Base-by-base conservation (phyloP, 805 yeast species). In the Kurtzmaniella fragi region DNA sequence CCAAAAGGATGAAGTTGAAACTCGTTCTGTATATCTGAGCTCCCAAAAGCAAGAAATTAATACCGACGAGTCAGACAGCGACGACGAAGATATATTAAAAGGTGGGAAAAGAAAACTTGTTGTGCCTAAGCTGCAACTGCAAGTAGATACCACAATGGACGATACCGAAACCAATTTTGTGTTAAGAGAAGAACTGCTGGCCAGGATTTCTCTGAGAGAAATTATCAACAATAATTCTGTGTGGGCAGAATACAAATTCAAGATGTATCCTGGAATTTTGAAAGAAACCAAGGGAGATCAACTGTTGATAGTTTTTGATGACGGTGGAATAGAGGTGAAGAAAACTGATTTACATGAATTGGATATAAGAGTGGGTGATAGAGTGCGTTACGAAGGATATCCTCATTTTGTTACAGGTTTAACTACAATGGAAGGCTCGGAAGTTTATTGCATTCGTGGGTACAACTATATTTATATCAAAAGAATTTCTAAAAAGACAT, bases 291-390 rank as follows among this genome's bases (percentile, higher is more conserved):
- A 54, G 1, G 43, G 47, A 11, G 67, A 63, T 3, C 44, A 42
- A 3, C 59, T 57, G 47, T 53, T 58, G 5, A 70, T 73, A 3
- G 59, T 59, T 39, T 71, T 70, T 46, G 59, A 54, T n/a, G 77
- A 70, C 35, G 66, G 68, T 0, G 38, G 47, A 2, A 64, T 48
- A 29, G 47, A 52, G 1, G 59, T 70, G 48, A 68, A 58, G 16
- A 62, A 61, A 35, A 32, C 51, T 32, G 77, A 60, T 49, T 56
- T 70, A 29, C 64, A 53, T 44, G 65, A 76, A 3, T 56, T 82
- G 16, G 84, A 77, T 51, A 56, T 82, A 2, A 54, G 77, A 31
- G 57, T 81, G 13, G 87, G 85, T 2, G 88, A 82, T 45, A 49
- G 42, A 1, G 67, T 82, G 1, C 58, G 59, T 12, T 45, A 44